These are phyloP conservation scores for Xylaria sp. DNA, from an alignment of 2,329 filamentous ascomycete species.

Conservation along the genomic window DNA sequence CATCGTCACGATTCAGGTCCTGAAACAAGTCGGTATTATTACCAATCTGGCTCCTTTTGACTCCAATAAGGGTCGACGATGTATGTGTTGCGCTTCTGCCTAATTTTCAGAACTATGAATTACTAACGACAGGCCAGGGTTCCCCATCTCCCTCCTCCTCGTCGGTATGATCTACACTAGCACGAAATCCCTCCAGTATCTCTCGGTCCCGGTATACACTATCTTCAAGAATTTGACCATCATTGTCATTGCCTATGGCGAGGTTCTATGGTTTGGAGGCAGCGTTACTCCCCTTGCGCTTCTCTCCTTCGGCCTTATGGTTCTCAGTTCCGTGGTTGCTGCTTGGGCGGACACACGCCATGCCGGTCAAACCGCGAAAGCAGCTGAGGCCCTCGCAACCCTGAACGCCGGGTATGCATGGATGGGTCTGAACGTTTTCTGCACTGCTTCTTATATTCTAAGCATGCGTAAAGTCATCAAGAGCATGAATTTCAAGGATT, in stretches of 20 bases:
- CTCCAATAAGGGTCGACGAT: slow-evolving; percentile 88
- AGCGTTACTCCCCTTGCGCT: slow-evolving; percentile 87
- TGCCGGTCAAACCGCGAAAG: slow-evolving; percentile 65
- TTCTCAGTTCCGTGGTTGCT: slow-evolving; percentile 90
- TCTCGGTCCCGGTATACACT: slow-evolving; percentile 98
- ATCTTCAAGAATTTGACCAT: slow-evolving; percentile 99
- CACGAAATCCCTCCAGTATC: slow-evolving; percentile 93
- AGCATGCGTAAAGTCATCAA: slow-evolving; percentile 99
- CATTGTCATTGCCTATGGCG: slow-evolving; percentile 97
- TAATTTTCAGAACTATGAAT: not conserved
- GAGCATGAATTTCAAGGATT: slow-evolving; percentile 99
- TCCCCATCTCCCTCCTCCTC: slow-evolving; percentile 92
- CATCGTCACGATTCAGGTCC: slow-evolving; percentile 81
- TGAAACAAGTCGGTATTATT: slow-evolving; percentile 85
- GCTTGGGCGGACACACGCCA: slow-evolving; percentile 94
- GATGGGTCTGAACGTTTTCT: slow-evolving; percentile 98
- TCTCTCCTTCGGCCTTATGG: slow-evolving; percentile 96
- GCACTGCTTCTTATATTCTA: slow-evolving; percentile 88
- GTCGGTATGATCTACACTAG: slow-evolving; percentile 99
- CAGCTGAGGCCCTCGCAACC: slow-evolving; percentile 82
- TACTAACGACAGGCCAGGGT: slow-evolving; percentile 70
- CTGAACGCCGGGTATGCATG: slow-evolving; percentile 95
- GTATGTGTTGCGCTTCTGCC: slow-evolving; percentile 61
- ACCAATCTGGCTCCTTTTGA: slow-evolving; percentile 85
- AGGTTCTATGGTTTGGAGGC: slow-evolving; percentile 98